Evolutionary conservation across 2,329 filamentous ascomycete species (phyloP).

Genomic region (Epichloe gansuensis): DNA sequence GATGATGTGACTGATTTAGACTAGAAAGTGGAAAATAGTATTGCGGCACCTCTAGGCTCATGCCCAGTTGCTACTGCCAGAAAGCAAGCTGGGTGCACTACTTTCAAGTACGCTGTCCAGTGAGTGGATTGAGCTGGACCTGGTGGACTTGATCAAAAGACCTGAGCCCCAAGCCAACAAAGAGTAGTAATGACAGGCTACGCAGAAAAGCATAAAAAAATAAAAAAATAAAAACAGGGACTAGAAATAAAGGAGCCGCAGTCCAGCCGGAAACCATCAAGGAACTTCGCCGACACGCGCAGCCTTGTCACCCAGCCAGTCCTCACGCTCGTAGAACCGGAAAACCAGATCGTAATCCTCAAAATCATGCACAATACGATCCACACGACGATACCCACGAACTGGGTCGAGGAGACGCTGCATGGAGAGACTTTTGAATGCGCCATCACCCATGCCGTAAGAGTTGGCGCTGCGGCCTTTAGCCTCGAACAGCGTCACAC

Average conservation of each 20-base stretch:
- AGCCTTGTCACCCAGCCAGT: slow-evolving; percentile 47
- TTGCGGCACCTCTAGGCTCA: neutral
- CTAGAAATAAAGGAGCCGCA: slow-evolving; percentile 12
- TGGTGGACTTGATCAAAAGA: neutral
- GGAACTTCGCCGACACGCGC: slow-evolving; percentile 42
- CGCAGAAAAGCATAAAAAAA: neutral
- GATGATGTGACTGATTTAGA: neutral
- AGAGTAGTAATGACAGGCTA: neutral
- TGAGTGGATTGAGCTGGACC: slow-evolving; percentile 1
- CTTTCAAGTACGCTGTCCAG: neutral
- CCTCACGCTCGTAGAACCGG: slow-evolving; percentile 87
- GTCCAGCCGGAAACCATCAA: neutral
- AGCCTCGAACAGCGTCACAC: slow-evolving; percentile 89
- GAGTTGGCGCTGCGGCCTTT: slow-evolving; percentile 44
- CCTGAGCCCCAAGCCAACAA: neutral
- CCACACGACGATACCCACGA: slow-evolving; percentile 75
- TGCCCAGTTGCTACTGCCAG: neutral
- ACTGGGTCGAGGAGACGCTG: slow-evolving; percentile 61
- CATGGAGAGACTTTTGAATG: slow-evolving; percentile 22
- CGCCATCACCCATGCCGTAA: slow-evolving; percentile 29
- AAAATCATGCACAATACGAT: slow-evolving; percentile 93
- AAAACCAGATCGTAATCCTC: slow-evolving; percentile 97
- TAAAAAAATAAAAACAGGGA: neutral
- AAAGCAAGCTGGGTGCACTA: neutral
- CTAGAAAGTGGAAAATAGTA: neutral